These are phyloP conservation scores for Eudorina sp. DNA, from an alignment of 139 green algal species.

Conservation along the genomic window DNA sequence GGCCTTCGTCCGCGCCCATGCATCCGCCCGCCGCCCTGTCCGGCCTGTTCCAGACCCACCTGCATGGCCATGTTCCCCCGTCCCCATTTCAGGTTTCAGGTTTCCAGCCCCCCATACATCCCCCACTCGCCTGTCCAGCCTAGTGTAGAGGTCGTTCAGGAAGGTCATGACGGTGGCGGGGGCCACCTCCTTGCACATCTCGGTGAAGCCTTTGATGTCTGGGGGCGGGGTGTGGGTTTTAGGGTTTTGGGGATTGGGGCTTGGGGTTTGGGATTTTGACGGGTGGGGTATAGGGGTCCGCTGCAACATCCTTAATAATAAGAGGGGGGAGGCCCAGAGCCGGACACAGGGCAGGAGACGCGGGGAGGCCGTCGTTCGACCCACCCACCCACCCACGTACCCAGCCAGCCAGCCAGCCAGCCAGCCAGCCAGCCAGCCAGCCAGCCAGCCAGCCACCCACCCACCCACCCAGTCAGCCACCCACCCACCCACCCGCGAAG, in stretches of 20 bases:
- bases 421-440: background rate
- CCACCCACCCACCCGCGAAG: background rate
- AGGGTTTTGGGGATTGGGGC: background rate
- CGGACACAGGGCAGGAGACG: too few species aligned
- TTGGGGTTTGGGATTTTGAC: background rate
- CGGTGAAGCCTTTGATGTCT: conserved; percentile 53
- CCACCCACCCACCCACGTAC: background rate
- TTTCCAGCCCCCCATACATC: too few species aligned
- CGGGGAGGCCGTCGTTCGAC: background rate
- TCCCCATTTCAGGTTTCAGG: too few species aligned
- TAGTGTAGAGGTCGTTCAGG: conserved; percentile 59
- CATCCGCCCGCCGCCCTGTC: too few species aligned
- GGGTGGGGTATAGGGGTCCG: too few species aligned
- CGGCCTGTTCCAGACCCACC: too few species aligned
- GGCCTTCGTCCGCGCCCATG: too few species aligned
- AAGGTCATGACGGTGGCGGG: conserved; percentile 48
- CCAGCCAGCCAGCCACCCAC: background rate
- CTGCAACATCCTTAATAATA: too few species aligned
- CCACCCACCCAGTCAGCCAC: background rate
- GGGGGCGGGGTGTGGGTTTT: background rate
- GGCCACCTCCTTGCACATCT: conserved; percentile 48
- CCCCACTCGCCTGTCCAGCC: background rate
- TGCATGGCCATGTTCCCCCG: too few species aligned
- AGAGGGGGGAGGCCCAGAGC: too few species aligned
- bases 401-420: background rate